These are phyloP conservation scores for Hura crepitans DNA, from an alignment of 441 rosid genomes.

Conservation along the genomic window DNA sequence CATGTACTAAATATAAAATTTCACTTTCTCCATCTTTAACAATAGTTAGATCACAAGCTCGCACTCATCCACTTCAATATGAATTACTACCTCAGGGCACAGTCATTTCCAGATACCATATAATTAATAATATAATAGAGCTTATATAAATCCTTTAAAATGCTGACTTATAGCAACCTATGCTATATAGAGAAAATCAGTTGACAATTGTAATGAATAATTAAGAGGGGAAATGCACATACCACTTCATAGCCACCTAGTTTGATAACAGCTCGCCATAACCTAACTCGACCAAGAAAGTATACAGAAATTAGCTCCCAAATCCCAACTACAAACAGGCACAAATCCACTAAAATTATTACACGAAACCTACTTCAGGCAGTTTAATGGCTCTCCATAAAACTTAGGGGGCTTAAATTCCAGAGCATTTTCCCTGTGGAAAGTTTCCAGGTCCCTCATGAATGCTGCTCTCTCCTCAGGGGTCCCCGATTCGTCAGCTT, in stretches of 20 bases:
- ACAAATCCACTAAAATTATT: constrained; percentile 16
- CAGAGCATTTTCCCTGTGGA: constrained; percentile 50
- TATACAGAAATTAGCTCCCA: constrained; percentile 28
- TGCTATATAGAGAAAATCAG: background rate
- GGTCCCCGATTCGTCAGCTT: constrained; percentile 58
- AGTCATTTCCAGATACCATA: background rate
- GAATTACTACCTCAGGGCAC: background rate
- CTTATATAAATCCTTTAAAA: background rate
- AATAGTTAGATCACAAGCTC: background rate
- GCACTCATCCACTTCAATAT: background rate
- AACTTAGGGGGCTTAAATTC: constrained; percentile 86
- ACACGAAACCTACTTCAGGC: constrained; percentile 59
- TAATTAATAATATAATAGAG: background rate
- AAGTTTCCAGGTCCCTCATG: constrained; percentile 74
- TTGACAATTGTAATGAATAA: background rate
- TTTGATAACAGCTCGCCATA: constrained; percentile 76
- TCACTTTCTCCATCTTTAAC: background rate
- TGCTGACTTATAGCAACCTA: background rate
- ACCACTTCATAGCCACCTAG: constrained; percentile 95
- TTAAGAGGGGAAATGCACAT: constrained; percentile 24
- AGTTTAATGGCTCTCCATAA: constrained; percentile 81
- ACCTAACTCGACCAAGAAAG: constrained; percentile 42
- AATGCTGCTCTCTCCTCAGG: constrained; percentile 68
- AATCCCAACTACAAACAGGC: constrained; percentile 11
- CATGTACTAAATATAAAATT: background rate